Percentiles rank a stretch among this genome's conserved stretches.
Evolutionary conservation across 306 rosid genomes (phyloP).

Genomic region (Prunus mume): DNA sequence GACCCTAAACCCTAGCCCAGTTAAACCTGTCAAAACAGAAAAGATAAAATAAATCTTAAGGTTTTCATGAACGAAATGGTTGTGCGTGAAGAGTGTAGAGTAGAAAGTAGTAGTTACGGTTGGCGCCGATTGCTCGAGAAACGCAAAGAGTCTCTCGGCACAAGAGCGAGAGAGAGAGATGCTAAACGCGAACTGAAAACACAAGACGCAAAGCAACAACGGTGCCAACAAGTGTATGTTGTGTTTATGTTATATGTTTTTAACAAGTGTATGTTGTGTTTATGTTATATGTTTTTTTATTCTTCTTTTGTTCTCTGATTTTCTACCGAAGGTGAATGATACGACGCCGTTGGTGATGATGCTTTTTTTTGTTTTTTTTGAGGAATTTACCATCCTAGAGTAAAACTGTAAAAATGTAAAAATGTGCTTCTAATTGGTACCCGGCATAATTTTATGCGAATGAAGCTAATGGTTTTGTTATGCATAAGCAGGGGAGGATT

Average conservation of each 20-base stretch:
- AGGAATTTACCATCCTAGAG: no score
- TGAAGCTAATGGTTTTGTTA: slow-evolving; percentile 1
- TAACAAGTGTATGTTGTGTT: neutral
- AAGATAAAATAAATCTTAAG: neutral
- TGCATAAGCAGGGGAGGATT: slow-evolving; percentile 13
- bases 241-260: neutral
- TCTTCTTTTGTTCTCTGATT: neutral
- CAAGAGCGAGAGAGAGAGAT: neutral
- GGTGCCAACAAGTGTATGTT: neutral
- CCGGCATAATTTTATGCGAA: neutral
- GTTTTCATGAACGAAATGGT: neutral
- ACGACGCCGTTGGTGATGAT: neutral
- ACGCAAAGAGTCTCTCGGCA: neutral
- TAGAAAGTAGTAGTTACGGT: neutral
- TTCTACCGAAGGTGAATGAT: neutral
- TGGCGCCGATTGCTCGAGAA: slow-evolving; percentile 1
- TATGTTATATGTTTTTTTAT: neutral
- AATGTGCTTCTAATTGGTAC: no score
- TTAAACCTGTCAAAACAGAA: slow-evolving; percentile 3
- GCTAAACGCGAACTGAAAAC: neutral
- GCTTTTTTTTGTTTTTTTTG: no score
- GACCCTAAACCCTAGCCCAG: slow-evolving; percentile 25
- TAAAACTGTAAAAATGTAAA: no score
- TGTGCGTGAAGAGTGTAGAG: neutral
- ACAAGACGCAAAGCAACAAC: neutral